Conservation (phyloP, 2,329 filamentous ascomycete genomes). For the Curvularia lunata region DNA sequence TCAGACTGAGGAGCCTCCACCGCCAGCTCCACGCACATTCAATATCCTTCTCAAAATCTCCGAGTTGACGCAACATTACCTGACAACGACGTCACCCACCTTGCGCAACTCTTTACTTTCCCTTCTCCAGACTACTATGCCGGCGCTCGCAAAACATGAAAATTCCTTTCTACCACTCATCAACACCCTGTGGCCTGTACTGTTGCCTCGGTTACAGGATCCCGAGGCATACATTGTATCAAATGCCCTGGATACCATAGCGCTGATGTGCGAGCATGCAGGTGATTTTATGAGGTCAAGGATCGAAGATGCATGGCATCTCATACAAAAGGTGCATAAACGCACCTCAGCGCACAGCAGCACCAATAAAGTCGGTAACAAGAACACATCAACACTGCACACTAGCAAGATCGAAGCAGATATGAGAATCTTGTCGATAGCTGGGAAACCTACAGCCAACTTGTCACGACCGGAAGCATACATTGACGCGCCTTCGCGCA, state of each 20-base stretch:
- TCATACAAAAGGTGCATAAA: slow-evolving; percentile 50
- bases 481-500: slow-evolving; percentile 61
- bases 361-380: slow-evolving; percentile 1
- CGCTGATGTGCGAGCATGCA: slow-evolving; percentile 71
- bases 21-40: slow-evolving; percentile 77
- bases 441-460: neutral
- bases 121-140: slow-evolving; percentile 74
- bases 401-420: slow-evolving; percentile 12
- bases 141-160: slow-evolving; percentile 76
- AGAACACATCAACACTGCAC: slow-evolving; percentile 4
- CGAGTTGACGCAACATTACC: slow-evolving; percentile 83
- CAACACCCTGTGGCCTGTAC: slow-evolving; percentile 87
- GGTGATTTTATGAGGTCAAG: slow-evolving; percentile 82
- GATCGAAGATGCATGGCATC: slow-evolving; percentile 74
- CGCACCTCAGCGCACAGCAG: slow-evolving; percentile 23
- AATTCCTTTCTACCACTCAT: slow-evolving; percentile 86
- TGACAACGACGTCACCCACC: slow-evolving; percentile 81
- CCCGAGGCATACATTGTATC: slow-evolving; percentile 71
- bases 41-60: slow-evolving; percentile 82
- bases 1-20: slow-evolving; percentile 57
- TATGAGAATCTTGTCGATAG: slow-evolving; percentile 12
- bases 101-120: slow-evolving; percentile 80
- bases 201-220: slow-evolving; percentile 72
- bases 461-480: slow-evolving; percentile 50
- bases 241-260: slow-evolving; percentile 72